Percentiles rank a stretch among this genome's conserved stretches.
These are phyloP conservation scores for Mytilinidion resinicola DNA, from an alignment of 495 filamentous ascomycete species.

Conservation along the genomic window DNA sequence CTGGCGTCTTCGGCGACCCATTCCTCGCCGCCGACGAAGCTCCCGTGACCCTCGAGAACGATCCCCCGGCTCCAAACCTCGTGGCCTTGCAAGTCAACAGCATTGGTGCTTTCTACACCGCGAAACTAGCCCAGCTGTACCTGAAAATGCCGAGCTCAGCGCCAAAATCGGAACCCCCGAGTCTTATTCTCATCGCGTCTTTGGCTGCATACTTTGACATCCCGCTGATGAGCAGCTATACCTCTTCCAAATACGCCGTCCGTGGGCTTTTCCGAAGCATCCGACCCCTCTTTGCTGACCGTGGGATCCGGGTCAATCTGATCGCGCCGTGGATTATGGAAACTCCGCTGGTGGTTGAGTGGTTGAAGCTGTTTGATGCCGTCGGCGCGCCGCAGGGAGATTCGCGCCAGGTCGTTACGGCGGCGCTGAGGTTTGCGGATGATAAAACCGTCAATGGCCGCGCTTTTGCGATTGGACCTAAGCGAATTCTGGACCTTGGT, in stretches of 20 bases:
- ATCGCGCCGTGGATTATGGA: slow-evolving; percentile 17
- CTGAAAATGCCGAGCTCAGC: slow-evolving; percentile 1
- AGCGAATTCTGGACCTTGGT: background rate
- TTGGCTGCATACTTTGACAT: slow-evolving; percentile 14
- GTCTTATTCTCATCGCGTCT: slow-evolving; percentile 11
- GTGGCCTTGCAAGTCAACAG: slow-evolving; percentile 13
- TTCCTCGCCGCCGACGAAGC: slow-evolving; percentile 2
- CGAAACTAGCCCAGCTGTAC: slow-evolving; percentile 15
- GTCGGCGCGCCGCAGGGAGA: slow-evolving; percentile 4
- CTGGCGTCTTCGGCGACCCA: slow-evolving; percentile 12
- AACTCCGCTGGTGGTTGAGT: slow-evolving; percentile 6
- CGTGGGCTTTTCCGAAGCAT: slow-evolving; percentile 10
- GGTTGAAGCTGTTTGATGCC: background rate
- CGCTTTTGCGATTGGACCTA: background rate
- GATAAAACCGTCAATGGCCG: slow-evolving; percentile 4
- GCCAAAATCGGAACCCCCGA: background rate
- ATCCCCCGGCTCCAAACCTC: slow-evolving; percentile 6
- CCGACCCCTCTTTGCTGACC: slow-evolving; percentile 7
- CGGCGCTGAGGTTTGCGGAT: slow-evolving; percentile 7
- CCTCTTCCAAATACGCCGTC: slow-evolving; percentile 13
- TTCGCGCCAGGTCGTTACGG: slow-evolving; percentile 13
- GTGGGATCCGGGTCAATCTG: slow-evolving; percentile 13
- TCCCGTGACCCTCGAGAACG: background rate
- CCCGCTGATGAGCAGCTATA: slow-evolving; percentile 3
- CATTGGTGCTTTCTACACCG: slow-evolving; percentile 12